Percentiles rank a stretch among this genome's conserved stretches.
Evolutionary conservation across 2,329 filamentous ascomycete species (phyloP).

Genomic region (Dendrostoma leiphaemia): DNA sequence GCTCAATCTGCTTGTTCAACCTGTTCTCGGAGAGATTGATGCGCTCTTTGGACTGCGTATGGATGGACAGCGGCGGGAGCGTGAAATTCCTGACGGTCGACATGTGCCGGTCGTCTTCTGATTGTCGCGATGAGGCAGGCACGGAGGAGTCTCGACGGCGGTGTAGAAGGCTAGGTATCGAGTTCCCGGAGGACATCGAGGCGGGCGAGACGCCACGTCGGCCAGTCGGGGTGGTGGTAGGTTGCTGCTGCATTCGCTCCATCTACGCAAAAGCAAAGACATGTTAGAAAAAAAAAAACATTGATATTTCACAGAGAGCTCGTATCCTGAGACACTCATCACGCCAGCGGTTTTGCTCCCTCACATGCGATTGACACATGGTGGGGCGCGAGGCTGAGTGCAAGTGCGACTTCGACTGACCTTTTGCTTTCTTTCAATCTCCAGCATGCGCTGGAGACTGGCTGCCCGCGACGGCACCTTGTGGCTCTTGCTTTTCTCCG

Average conservation of each 20-base stretch:
- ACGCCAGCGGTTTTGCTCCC: neutral
- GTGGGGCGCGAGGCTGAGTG: neutral
- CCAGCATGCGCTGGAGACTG: conserved; percentile 58
- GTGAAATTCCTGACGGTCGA: conserved; percentile 1
- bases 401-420: conserved; percentile 34
- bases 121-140: conserved; percentile 3
- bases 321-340: conserved; percentile 4
- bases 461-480: conserved; percentile 35
- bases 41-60: neutral
- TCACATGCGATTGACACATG: neutral
- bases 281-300: conserved; percentile 17
- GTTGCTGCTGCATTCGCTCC: conserved; percentile 26
- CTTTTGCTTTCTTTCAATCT: conserved; percentile 57
- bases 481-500: conserved; percentile 17
- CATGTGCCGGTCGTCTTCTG: conserved; percentile 2
- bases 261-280: conserved; percentile 23
- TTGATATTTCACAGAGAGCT: too few relatives aligned
- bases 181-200: conserved; percentile 4
- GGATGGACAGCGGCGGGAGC: conserved; percentile 7
- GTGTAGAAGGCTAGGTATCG: conserved; percentile 13
- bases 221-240: conserved; percentile 1
- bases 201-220: conserved; percentile 18
- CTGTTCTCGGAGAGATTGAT: neutral
- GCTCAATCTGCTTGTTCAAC: neutral
- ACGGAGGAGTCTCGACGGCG: conserved; percentile 16